These are phyloP conservation scores for Irpex rosettiformis DNA, from an alignment of 1,284 basidiomycete genomes.

Conservation along the genomic window DNA sequence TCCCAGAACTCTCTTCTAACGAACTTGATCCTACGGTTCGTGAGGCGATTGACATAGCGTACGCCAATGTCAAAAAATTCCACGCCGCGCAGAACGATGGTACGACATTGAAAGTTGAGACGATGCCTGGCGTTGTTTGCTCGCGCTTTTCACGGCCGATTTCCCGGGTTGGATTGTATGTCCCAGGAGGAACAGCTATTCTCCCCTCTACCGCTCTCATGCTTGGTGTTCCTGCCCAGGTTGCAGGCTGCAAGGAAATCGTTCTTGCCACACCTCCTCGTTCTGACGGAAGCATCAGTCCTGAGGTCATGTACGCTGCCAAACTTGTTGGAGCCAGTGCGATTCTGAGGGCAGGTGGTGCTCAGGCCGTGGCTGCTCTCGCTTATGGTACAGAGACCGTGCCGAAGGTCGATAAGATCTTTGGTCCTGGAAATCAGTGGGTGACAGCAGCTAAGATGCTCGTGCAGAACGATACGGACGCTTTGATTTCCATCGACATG, in stretches of 20 bases:
- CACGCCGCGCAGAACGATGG: constrained; percentile 81
- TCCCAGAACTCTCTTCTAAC: constrained; percentile 47
- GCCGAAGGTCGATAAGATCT: constrained; percentile 99
- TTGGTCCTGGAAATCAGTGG: constrained; percentile 99
- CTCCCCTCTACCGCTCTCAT: constrained; percentile 97
- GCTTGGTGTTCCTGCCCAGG: constrained; percentile 97
- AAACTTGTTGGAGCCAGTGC: constrained; percentile 84
- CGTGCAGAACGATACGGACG: constrained; percentile 98
- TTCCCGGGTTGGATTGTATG: constrained; percentile 93
- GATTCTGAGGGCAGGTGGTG: constrained; percentile 92
- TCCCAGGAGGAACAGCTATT: constrained; percentile 96
- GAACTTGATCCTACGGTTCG: constrained; percentile 62
- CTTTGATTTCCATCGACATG: constrained; percentile 97
- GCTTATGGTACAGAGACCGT: constrained; percentile 95
- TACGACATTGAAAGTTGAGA: constrained; percentile 82
- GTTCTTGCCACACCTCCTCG: constrained; percentile 95
- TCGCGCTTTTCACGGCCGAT: constrained; percentile 93
- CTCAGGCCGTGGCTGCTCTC: constrained; percentile 95
- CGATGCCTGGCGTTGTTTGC: constrained; percentile 97
- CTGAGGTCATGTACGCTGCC: constrained; percentile 95
- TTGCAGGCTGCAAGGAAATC: constrained; percentile 91
- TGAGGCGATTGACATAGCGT: constrained; percentile 88
- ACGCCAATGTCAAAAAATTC: constrained; percentile 89
- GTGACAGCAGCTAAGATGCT: constrained; percentile 99
- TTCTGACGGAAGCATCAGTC: constrained; percentile 85